Conservation (phyloP, 2,329 filamentous ascomycete genomes). For the Colletotrichum liriopes region DNA sequence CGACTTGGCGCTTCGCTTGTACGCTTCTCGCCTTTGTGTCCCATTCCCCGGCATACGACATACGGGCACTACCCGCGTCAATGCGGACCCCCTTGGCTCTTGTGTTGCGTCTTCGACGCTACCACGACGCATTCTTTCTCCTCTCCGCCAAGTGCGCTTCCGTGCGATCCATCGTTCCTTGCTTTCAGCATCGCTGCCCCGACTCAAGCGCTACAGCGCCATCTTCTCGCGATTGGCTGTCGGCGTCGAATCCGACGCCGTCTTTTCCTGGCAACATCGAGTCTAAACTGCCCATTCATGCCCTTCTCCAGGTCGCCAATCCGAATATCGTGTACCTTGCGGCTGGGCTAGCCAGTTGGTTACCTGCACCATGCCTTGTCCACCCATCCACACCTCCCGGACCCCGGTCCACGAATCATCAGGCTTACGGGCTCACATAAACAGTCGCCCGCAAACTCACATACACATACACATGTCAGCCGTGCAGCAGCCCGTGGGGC, state of each 20-base stretch:
- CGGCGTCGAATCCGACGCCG: not conserved
- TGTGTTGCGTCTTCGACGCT: slow-evolving; percentile 4
- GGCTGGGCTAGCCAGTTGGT: not conserved
- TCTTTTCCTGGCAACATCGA: slow-evolving; percentile 12
- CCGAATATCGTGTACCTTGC: not conserved
- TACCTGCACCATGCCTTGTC: slow-evolving; percentile 3
- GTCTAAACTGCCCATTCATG: not conserved
- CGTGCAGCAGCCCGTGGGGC: slow-evolving; percentile 26
- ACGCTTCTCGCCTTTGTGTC: not conserved
- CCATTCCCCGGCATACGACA: not conserved
- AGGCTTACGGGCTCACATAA: not conserved
- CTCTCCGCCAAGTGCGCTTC: not conserved
- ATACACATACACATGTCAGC: slow-evolving; percentile 31
- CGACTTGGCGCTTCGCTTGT: not conserved
- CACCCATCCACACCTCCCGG: not conserved
- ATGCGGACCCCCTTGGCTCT: not conserved
- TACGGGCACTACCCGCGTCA: not conserved
- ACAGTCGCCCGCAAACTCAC: not conserved
- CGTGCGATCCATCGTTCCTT: slow-evolving; percentile 2
- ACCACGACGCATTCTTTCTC: not conserved
- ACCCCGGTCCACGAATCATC: not conserved
- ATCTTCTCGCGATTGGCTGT: not conserved
- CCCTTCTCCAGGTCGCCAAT: slow-evolving; percentile 7
- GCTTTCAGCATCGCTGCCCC: slow-evolving; percentile 15
- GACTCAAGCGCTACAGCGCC: not conserved